Evolutionary conservation across 176 grass and related monocot genomes (phyloP).

Genomic region (Bolboschoenus planiculmis): DNA sequence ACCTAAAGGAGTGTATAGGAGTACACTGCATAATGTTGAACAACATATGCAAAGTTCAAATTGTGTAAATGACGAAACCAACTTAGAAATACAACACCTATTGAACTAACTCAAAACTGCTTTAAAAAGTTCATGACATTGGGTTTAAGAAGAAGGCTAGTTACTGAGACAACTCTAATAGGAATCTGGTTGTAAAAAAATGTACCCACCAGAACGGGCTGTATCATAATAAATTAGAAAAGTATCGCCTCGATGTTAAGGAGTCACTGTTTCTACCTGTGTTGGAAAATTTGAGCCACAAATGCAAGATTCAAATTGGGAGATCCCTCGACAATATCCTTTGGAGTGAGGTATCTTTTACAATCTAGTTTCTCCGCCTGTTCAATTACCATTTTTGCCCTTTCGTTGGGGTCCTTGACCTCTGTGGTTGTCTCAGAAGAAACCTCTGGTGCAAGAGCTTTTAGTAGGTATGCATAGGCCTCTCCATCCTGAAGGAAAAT

Average conservation of each 20-base stretch:
- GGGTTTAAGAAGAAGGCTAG: neutral
- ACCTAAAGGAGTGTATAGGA: neutral
- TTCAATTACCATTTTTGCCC: constrained; percentile 91
- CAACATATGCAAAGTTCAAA: neutral
- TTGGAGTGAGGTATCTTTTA: constrained; percentile 88
- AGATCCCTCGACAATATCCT: constrained; percentile 96
- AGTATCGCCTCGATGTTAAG: neutral
- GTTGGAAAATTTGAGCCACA: constrained; percentile 98
- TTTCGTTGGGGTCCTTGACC: constrained; percentile 67
- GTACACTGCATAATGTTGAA: neutral
- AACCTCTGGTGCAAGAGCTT: constrained; percentile 92
- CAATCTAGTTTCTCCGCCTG: constrained; percentile 96
- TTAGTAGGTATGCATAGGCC: constrained; percentile 97
- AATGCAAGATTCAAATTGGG: constrained; percentile 99
- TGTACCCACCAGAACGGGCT: neutral
- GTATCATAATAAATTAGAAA: neutral
- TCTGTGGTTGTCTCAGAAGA: constrained; percentile 51
- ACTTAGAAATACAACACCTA: neutral
- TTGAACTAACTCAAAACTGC: neutral
- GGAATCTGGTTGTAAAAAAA: neutral
- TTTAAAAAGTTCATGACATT: neutral
- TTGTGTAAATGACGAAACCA: neutral
- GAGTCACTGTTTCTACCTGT: constrained; percentile 41
- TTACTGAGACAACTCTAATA: neutral
- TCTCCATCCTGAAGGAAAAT: constrained; percentile 65